These are phyloP conservation scores for Aspergillus affinis DNA, from an alignment of 495 filamentous ascomycete genomes.

Conservation along the genomic window DNA sequence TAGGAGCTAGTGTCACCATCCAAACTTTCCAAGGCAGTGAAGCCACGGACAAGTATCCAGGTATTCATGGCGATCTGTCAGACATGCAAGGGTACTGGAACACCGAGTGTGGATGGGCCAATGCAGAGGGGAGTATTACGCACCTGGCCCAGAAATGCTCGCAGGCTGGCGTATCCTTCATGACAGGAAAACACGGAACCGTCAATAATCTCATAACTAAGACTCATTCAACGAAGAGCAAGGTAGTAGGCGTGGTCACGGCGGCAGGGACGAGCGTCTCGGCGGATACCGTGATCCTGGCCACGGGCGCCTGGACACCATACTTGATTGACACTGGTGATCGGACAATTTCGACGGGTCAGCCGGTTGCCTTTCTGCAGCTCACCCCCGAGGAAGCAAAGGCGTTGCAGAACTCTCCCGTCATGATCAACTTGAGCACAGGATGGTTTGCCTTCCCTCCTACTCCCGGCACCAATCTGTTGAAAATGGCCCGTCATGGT, in stretches of 20 bases:
- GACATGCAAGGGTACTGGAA: slow-evolving; percentile 63
- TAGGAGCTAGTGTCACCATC: background rate
- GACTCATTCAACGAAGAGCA: background rate
- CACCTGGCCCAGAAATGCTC: slow-evolving; percentile 43
- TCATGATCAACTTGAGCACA: slow-evolving; percentile 64
- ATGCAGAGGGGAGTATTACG: slow-evolving; percentile 63
- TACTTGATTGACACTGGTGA: slow-evolving; percentile 67
- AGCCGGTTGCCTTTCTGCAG: slow-evolving; percentile 22
- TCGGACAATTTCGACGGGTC: slow-evolving; percentile 57
- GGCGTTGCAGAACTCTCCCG: slow-evolving; percentile 17
- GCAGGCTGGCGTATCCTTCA: slow-evolving; percentile 23
- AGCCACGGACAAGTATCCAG: background rate
- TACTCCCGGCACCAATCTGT: slow-evolving; percentile 41
- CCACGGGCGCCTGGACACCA: slow-evolving; percentile 76
- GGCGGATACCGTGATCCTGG: slow-evolving; percentile 67
- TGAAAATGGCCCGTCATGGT: slow-evolving; percentile 64
- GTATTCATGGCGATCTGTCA: slow-evolving; percentile 43
- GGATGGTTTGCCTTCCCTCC: slow-evolving; percentile 79
- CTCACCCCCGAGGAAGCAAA: slow-evolving; percentile 21
- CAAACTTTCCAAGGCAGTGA: background rate
- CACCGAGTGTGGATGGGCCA: slow-evolving; percentile 65
- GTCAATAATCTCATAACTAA: slow-evolving; percentile 13
- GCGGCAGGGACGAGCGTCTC: slow-evolving; percentile 17
- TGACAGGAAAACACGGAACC: slow-evolving; percentile 19
- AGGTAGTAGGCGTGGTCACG: slow-evolving; percentile 8